phyloP scores from a whole-genome alignment of 1,284 basidiomycete species.

The Trichosporon sp. region DNA sequence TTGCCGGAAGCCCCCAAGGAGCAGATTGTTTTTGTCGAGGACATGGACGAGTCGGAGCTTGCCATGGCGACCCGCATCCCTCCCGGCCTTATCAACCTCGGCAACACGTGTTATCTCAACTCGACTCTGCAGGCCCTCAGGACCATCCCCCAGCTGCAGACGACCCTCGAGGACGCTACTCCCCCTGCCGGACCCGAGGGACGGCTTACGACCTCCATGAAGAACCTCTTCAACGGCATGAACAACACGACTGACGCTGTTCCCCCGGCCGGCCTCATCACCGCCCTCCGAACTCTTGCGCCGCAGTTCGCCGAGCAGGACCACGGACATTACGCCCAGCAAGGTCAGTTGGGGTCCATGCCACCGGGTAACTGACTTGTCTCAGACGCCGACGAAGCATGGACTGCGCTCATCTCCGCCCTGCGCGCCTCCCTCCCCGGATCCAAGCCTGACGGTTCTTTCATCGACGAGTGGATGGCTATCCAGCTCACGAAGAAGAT shows the following conservation, averaged over 20 bases:
- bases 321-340: conserved; percentile 72
- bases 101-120: conserved; percentile 72
- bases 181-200: conserved; percentile 42
- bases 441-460: conserved; percentile 49
- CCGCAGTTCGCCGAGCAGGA: conserved; percentile 87
- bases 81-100: conserved; percentile 36
- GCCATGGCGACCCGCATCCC: conserved; percentile 65
- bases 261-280: conserved; percentile 68
- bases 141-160: conserved; percentile 80
- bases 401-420: conserved; percentile 74
- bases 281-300: conserved; percentile 67
- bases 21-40: conserved; percentile 68
- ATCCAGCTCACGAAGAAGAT: conserved; percentile 77
- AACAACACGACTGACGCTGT: conserved; percentile 70
- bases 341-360: conserved; percentile 56
- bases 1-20: conserved; percentile 80
- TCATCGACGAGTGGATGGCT: conserved; percentile 80
- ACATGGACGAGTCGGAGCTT: conserved; percentile 77
- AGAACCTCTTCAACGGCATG: conserved; percentile 71
- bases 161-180: conserved; percentile 53
- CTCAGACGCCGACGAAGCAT: conserved; percentile 92
- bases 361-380: background rate
- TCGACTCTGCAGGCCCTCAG: conserved; percentile 88
- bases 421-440: conserved; percentile 62
- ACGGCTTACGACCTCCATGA: conserved; percentile 57